Evolutionary conservation across 2,329 filamentous ascomycete genomes (phyloP).

Genomic region (Colletotrichum coccodes): DNA sequence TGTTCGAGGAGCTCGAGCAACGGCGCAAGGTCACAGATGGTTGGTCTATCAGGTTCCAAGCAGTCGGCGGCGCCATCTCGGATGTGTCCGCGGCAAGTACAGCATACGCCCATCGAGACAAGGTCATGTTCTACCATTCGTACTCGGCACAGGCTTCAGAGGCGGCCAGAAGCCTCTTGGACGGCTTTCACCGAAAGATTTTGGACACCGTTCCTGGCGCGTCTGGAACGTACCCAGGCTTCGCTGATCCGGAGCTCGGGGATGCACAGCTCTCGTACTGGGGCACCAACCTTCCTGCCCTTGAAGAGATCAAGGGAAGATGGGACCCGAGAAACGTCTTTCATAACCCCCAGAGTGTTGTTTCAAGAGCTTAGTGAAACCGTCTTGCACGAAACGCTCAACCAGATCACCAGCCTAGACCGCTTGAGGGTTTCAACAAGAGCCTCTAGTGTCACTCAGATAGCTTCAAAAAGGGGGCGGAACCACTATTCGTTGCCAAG

Average conservation of each 20-base stretch:
- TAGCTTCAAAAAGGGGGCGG: neutral
- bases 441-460: neutral
- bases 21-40: constrained; percentile 54
- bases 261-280: constrained; percentile 62
- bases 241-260: constrained; percentile 62
- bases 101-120: constrained; percentile 65
- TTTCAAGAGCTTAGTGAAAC: neutral
- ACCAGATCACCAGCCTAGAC: neutral
- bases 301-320: constrained; percentile 59
- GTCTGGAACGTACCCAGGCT: constrained; percentile 68
- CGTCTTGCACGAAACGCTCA: too few species aligned
- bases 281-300: constrained; percentile 56
- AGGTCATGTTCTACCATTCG: constrained; percentile 64
- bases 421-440: neutral
- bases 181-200: neutral
- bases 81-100: constrained; percentile 61
- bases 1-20: constrained; percentile 60
- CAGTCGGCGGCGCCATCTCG: constrained; percentile 61
- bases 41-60: constrained; percentile 67
- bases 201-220: neutral
- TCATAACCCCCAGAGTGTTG: constrained; percentile 66
- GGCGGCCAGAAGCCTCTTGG: constrained; percentile 36
- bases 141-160: constrained; percentile 57
- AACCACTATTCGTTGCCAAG: neutral
- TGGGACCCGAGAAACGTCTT: constrained; percentile 66